Base-by-base conservation (phyloP, 805 yeast species). In the Ascoidea tarda region DNA sequence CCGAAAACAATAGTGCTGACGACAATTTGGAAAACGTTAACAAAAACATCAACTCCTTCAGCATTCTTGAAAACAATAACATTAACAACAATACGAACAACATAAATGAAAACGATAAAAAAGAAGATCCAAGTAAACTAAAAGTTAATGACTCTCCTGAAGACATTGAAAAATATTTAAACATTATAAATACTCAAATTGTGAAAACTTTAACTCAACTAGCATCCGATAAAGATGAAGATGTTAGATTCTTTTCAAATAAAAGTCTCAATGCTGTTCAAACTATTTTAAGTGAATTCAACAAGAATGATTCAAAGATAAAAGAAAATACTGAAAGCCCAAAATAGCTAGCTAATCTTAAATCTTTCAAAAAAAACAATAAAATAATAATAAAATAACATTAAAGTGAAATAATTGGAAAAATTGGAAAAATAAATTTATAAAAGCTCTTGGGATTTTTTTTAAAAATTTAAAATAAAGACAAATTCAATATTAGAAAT, bases 161-260 rank as follows among this genome's bases (percentile, higher is more conserved):
- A 38, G 57, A 57, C n/a, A 38, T 38, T 38, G 16, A 49, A 6
- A 56, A 58, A 38, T 60, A 65, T 42, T 54, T 55, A 5, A 62
- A 66, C n/a, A 61, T 77, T 49, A 73, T 82, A 33, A 63, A 70
- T 46, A 66, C 68, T 28, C 75, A 79, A 47, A 76, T 90, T 46
- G 60, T 81, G 50, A 85, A 93, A 33, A 72, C 77, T 46, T 75
- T 93, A 60, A 78, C 82, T 60, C 75, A 72, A 50, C 75, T 91
- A 62, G 69, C 73, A 54, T 71, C 74, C 48, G 98, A 93, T 68
- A 73, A 70, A 46, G 99, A 93, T 65, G 80, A 80, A 31, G 99
- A 93, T 69, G 99, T 93, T 57, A 79, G 89, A 64, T 91, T 75
- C 69, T 93, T 81, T 69, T 89, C 96, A 6, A 73, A 72, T 52